Evolutionary conservation across 192 early-diverging fungal species (phyloP), one percentile per base, ranked within the genome.

Genomic region (Nowakowskiella sp.): DNA sequence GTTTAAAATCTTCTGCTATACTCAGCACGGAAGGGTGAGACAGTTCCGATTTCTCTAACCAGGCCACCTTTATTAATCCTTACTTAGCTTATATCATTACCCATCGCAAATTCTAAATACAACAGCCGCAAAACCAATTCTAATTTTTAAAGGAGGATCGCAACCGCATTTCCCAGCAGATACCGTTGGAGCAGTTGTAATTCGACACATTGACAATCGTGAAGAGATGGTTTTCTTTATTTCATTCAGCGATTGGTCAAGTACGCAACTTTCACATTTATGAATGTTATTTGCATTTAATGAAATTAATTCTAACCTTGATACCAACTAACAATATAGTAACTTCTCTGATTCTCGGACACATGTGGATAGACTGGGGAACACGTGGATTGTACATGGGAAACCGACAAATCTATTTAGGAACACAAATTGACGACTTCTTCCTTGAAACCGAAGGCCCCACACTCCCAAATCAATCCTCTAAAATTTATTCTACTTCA

Each of bases 141-240:
- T 43, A n/a, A 10, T 27, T 9, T 29, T 59, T 21, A n/a, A n/a
- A n/a, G n/a, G n/a, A n/a, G 53, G 47, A 36, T 25, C 58, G 2
- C 42, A 59, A 24, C 28, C 29, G 1, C 16, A 10, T n/a, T 63
- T 62, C 36, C 47, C 66, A 19, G 22, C 27, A 21, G 19, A 46
- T 27, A 71, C 66, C 2, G 61, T 57, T 2, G 64, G 22, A 22
- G 64, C 65, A 23, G 66, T 63, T 8, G 46, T 67, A n/a, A 70
- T 70, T 24, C 23, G 4, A 0, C 47, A 8, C 22, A 4, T 3
- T 19, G 23, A 57, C 58, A 58, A 57, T 44, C 72, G 66, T 22
- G 33, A 72, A 52, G 63, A 72, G 42, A 75, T 72, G 70, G 42
- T 65, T 10, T 72, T 72, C 65, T 72, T 47, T 66, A 53, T 73